phyloP scores from a whole-genome alignment of 2,329 filamentous ascomycete genomes.

The Nothophoma quercina region DNA sequence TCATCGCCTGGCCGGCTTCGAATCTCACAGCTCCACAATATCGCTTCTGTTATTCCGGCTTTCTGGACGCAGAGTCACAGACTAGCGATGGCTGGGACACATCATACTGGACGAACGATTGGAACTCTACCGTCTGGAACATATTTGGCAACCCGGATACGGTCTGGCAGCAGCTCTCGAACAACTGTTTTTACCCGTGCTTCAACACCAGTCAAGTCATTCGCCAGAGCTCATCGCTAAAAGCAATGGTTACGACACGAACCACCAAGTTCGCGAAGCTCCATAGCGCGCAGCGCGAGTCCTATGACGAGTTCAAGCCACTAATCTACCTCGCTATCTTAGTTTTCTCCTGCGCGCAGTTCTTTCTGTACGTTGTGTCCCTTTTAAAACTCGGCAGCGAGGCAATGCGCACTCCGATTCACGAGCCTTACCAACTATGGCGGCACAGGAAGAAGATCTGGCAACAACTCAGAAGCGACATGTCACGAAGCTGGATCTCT shows the following conservation, averaged over 20 bases:
- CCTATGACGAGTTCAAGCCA: slow-evolving; percentile 10
- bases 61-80: slow-evolving; percentile 2
- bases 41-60: slow-evolving; percentile 17
- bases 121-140: slow-evolving; percentile 11
- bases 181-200: slow-evolving; percentile 22
- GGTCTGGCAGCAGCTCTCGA: slow-evolving; percentile 12
- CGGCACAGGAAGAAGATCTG: not conserved
- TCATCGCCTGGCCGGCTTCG: slow-evolving; percentile 13
- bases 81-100: slow-evolving; percentile 17
- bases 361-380: slow-evolving; percentile 16
- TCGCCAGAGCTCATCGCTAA: slow-evolving; percentile 10
- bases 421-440: slow-evolving; percentile 16
- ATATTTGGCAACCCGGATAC: slow-evolving; percentile 12
- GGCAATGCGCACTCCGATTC: slow-evolving; percentile 8
- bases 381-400: slow-evolving; percentile 14
- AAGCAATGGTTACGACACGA: slow-evolving; percentile 10
- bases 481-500: not conserved
- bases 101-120: slow-evolving; percentile 12
- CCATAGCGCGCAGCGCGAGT: slow-evolving; percentile 4
- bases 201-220: slow-evolving; percentile 21
- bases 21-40: slow-evolving; percentile 16
- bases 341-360: slow-evolving; percentile 16
- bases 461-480: slow-evolving; percentile 8
- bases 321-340: slow-evolving; percentile 15
- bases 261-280: slow-evolving; percentile 18